These are phyloP conservation scores for Mycogone perniciosa DNA, from an alignment of 2,329 filamentous ascomycete genomes.

Conservation along the genomic window DNA sequence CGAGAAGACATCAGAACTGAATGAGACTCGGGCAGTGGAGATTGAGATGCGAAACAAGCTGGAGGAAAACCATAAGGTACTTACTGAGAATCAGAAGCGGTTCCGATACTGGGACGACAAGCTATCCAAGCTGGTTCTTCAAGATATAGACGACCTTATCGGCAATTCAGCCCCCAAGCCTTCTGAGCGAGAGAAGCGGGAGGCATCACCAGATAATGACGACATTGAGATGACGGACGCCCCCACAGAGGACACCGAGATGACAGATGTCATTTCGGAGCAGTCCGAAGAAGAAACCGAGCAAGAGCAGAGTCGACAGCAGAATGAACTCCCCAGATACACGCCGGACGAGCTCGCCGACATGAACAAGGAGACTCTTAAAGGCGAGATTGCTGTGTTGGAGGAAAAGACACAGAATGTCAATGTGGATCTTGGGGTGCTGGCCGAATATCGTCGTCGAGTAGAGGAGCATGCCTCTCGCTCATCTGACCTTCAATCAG, in stretches of 20 bases:
- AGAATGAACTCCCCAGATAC: conserved; percentile 66
- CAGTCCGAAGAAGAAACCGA: conserved; percentile 22
- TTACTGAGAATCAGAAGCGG: conserved; percentile 79
- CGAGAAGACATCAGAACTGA: conserved; percentile 76
- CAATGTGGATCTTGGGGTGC: conserved; percentile 80
- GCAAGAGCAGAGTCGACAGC: conserved; percentile 26
- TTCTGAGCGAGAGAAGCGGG: conserved; percentile 21
- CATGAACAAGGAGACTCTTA: conserved; percentile 57
- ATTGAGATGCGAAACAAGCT: conserved; percentile 99
- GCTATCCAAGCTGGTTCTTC: conserved; percentile 72
- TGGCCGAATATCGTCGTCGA: conserved; percentile 80
- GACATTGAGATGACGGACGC: conserved; percentile 30
- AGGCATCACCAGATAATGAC: conserved; percentile 22
- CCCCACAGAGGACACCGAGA: conserved; percentile 19
- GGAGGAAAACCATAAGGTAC: conserved; percentile 87
- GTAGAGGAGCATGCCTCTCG: conserved; percentile 76
- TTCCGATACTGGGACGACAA: conserved; percentile 86
- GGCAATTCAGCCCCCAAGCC: conserved; percentile 29
- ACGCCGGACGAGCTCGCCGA: conserved; percentile 63
- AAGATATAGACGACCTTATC: conserved; percentile 68
- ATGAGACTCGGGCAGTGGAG: conserved; percentile 80
- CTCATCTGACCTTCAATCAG: conserved; percentile 74
- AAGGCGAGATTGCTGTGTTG: conserved; percentile 55
- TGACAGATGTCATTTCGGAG: conserved; percentile 16
- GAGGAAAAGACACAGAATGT: conserved; percentile 74